phyloP scores from a whole-genome alignment of 2,329 filamentous ascomycete species.

The Ramularia endophylla region DNA sequence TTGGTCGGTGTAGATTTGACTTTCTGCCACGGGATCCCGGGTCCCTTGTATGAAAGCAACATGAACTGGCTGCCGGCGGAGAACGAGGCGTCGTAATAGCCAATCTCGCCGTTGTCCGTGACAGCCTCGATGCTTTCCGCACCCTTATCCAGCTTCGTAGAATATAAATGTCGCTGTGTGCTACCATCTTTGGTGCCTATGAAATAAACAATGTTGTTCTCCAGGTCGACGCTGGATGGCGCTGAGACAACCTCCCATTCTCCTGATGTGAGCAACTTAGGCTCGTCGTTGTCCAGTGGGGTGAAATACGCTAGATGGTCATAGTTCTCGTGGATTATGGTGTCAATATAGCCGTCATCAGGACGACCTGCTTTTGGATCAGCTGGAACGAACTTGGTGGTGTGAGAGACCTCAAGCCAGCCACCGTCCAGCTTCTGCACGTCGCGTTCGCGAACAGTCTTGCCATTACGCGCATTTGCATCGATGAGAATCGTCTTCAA shows the following conservation, averaged over 20 bases:
- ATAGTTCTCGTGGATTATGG: constrained; percentile 75
- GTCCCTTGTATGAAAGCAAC: constrained; percentile 77
- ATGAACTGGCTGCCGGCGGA: constrained; percentile 76
- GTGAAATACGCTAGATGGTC: constrained; percentile 93
- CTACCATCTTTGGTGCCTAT: constrained; percentile 78
- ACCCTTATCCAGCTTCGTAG: constrained; percentile 75
- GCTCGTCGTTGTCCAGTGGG: constrained; percentile 75
- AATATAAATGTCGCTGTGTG: constrained; percentile 87
- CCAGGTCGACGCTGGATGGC: constrained; percentile 76
- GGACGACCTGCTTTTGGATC: constrained; percentile 63
- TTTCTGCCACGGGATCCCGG: constrained; percentile 83
- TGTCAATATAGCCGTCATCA: constrained; percentile 89
- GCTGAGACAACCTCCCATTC: constrained; percentile 87
- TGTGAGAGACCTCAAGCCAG: constrained; percentile 92
- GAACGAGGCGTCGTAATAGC: constrained; percentile 78
- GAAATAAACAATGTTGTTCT: constrained; percentile 87
- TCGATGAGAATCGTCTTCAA: constrained; percentile 84
- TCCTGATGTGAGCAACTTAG: constrained; percentile 79
- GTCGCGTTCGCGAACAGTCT: constrained; percentile 72
- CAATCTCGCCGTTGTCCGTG: constrained; percentile 66
- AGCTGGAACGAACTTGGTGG: constrained; percentile 78
- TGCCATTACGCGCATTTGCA: constrained; percentile 64
- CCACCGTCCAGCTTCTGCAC: constrained; percentile 84
- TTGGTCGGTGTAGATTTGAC: constrained; percentile 77
- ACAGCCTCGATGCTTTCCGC: constrained; percentile 57